Evolutionary conservation across 805 yeast genomes (phyloP).

Genomic region (Yamadazyma insecticola): DNA sequence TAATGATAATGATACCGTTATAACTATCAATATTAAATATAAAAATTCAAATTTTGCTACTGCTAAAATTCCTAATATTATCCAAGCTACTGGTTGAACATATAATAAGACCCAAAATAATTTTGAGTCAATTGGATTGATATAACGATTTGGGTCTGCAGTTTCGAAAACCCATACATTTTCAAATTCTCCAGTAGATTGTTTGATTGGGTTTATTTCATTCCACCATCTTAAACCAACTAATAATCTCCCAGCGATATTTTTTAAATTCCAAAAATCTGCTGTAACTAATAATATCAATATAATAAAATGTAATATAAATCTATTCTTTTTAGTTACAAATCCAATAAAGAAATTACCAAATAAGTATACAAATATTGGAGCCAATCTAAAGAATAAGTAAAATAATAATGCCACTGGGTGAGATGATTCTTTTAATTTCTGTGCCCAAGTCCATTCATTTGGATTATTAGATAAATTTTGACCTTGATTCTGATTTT

Average conservation of each 20-base stretch:
- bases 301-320: conserved; percentile 72
- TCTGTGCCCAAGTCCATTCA: conserved; percentile 23
- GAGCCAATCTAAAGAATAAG: conserved; percentile 57
- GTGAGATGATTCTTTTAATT: conserved; percentile 67
- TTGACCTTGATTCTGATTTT: background rate
- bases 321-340: conserved; percentile 39
- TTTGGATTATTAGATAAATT: conserved; percentile 7
- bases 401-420: conserved; percentile 72
- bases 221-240: conserved; percentile 99
- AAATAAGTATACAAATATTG: conserved; percentile 62
- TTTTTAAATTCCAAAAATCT: conserved; percentile 92
- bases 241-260: conserved; percentile 81
- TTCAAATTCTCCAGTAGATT: conserved; percentile 52
- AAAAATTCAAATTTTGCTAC: conserved; percentile 71
- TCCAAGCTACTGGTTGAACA: conserved; percentile 73
- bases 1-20: conserved; percentile 67
- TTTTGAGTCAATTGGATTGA: conserved; percentile 89
- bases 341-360: conserved; percentile 61
- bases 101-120: conserved; percentile 83
- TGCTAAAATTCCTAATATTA: conserved; percentile 69
- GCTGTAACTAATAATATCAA: conserved; percentile 75
- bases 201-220: conserved; percentile 44
- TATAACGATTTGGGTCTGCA: conserved; percentile 64
- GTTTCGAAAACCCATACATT: conserved; percentile 86
- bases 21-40: conserved; percentile 54